Evolutionary conservation across 2,329 filamentous ascomycete genomes (phyloP), one percentile per base, ranked within the genome.

Genomic region (Colletotrichum sp.): DNA sequence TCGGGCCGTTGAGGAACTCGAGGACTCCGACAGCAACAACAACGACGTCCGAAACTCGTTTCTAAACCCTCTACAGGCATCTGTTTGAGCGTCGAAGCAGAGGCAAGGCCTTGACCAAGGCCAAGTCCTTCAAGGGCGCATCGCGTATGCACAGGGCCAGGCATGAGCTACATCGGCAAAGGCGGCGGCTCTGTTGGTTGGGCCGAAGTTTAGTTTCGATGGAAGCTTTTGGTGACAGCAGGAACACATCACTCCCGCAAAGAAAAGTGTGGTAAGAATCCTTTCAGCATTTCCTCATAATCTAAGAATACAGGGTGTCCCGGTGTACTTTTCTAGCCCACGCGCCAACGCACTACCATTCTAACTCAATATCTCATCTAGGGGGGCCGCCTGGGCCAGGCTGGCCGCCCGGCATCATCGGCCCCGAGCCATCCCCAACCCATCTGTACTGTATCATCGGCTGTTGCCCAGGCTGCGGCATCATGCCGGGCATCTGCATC

Each of bases 371-470:
- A 5, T 12, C 33, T 73, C 38, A 73, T 67, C 62, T 59, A 2
- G 59, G 31, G 33, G 54, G 55, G 3, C 54, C 61, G 8, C 66
- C 66, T 15, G 57, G 71, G 21, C 59, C 58, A 1, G 54, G 78
- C 11, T 72, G 74, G 11, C 79, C 78, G 33, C 80, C 80, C 13
- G 79, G 78, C 81, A 87, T 85, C 82, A 87, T 84, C 63, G 84
- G 83, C 21, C 83, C 80, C 29, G 85, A 81, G 74, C 88, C 84
- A 21, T 87, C 84, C 16, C 82, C 84, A 6, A 86, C 83, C 87
- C 87, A 88, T 71, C 82, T 82, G 15, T 71, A 73, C 21, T 73
- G 71, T 76, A 84, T 80, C 54, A 80, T 79, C 54, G 79, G 79
- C 6, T 79, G 79, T 18, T 51, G 43, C 43, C 78, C 61, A 2